Evolutionary conservation across 2,329 filamentous ascomycete genomes (phyloP).

Genomic region (Cladorrhinum sp.): DNA sequence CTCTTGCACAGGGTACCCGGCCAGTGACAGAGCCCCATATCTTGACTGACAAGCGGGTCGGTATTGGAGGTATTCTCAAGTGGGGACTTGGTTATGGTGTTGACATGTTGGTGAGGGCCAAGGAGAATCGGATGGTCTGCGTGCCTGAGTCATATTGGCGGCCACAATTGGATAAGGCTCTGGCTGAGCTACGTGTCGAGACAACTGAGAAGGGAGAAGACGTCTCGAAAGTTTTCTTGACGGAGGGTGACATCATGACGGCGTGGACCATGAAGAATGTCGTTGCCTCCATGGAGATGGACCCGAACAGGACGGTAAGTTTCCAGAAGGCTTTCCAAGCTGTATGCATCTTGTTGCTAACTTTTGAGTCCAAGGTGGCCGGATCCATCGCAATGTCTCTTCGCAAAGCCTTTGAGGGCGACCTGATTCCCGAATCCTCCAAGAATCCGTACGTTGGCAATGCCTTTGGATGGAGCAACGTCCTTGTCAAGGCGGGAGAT

Average conservation of each 20-base stretch:
- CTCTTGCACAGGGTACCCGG: conserved; percentile 25
- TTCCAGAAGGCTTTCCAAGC: not conserved
- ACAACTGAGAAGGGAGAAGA: conserved; percentile 21
- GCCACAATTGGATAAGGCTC: conserved; percentile 26
- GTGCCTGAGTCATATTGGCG: conserved; percentile 33
- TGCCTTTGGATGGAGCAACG: conserved; percentile 29
- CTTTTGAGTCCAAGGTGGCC: conserved; percentile 11
- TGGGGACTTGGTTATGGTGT: conserved; percentile 32
- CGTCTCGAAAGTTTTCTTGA: conserved; percentile 33
- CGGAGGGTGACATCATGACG: conserved; percentile 37
- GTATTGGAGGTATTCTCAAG: conserved; percentile 23
- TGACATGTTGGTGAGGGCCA: conserved; percentile 27
- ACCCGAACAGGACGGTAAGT: conserved; percentile 17
- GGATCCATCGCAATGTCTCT: conserved; percentile 29
- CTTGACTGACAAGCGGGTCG: conserved; percentile 23
- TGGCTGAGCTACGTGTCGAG: conserved; percentile 18
- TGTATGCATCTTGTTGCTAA: not conserved
- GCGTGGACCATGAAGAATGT: conserved; percentile 33
- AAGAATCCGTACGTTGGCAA: conserved; percentile 32
- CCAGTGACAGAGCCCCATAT: conserved; percentile 25
- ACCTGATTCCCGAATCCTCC: conserved; percentile 25
- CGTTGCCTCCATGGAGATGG: conserved; percentile 14
- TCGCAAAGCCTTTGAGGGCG: conserved; percentile 30
- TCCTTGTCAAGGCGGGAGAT: conserved; percentile 23
- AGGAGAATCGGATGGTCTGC: conserved; percentile 38